Base-by-base conservation (phyloP, 257 asterid genomes). In the Nicotiana sylvestris region DNA sequence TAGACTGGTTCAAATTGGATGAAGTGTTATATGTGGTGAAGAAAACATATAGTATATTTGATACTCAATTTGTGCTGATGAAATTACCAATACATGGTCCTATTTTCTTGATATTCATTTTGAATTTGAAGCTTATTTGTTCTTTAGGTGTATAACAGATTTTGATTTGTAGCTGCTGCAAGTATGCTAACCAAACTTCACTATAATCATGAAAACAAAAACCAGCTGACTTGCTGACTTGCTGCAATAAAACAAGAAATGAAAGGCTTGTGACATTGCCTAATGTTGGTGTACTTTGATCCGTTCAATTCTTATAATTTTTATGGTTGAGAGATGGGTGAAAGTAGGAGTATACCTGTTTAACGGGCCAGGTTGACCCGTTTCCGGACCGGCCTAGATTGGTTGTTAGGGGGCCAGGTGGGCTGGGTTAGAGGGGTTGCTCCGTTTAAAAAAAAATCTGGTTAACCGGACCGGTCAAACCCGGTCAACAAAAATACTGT, bases 61-160 rank as follows among this genome's bases (percentile, higher is more conserved):
- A 13, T 15, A 76, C 16, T 76, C 80, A 76, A 51, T 51, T 29
- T 76, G 80, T 76, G 27, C 53, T 49, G 39, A 46, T 74, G 64
- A 49, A 72, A 43, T 58, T 74, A 35, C 80, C 35, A 6, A 12
- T 3, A 27, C 62, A 13, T 74, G 80, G 62, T 74, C 80, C 39
- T 49, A 13, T 43, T 72, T 70, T 43, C 80, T 49, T 49, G 62
- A 74, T 27, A 49, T 74, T 76, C 80, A 76, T 76, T 43, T 76
- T 51, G 64, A 51, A 76, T 4, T 51, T 76, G 29, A 76, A 49
- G 64, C 80, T 2, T 76, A 0, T 43, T 12, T 12, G 18, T 3
- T 53, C 18, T 53, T 53, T 53, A 53, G 58, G 58, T 53, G 58
- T 43, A 13, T 3, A 53, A 4, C 18, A 53, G 18, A 18, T 15